A percentile compares a stretch with the other conserved stretches of the same genome.
Conservation (phyloP, 2,329 filamentous ascomycete genomes). For the Colletotrichum sidae region DNA sequence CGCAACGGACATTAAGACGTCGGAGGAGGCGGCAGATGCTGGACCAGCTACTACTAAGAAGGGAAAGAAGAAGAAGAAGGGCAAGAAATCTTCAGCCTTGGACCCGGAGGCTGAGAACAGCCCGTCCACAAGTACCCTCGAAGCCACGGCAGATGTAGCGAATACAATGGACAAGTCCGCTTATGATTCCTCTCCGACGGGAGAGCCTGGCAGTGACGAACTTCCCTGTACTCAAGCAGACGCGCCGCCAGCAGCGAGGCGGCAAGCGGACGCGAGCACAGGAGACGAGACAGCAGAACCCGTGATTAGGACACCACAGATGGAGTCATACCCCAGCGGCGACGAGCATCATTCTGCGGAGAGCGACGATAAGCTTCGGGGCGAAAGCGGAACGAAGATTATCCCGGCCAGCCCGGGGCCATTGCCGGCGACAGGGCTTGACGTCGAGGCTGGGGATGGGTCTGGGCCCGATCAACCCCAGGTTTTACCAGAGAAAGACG, state of each 20-base stretch:
- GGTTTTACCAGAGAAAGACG: neutral
- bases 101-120: constrained; percentile 36
- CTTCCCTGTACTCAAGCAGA: constrained; percentile 25
- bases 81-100: constrained; percentile 36
- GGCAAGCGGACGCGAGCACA: constrained; percentile 20
- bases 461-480: constrained; percentile 7
- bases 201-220: constrained; percentile 36
- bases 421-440: neutral
- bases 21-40: constrained; percentile 30
- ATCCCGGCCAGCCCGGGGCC: neutral
- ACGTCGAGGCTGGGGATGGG: neutral
- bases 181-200: constrained; percentile 34
- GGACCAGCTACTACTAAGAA: constrained; percentile 46
- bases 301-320: constrained; percentile 33
- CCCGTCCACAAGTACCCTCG: constrained; percentile 33
- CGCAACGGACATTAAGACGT: constrained; percentile 32
- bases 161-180: constrained; percentile 38
- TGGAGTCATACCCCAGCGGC: constrained; percentile 20
- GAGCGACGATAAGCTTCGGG: neutral
- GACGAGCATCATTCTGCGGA: neutral
- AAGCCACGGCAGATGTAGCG: constrained; percentile 36
- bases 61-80: constrained; percentile 55
- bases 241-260: constrained; percentile 21
- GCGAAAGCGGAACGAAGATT: neutral
- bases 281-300: constrained; percentile 32